Evolutionary conservation across 2,329 filamentous ascomycete genomes (phyloP).

Genomic region (Penicillium sp.): DNA sequence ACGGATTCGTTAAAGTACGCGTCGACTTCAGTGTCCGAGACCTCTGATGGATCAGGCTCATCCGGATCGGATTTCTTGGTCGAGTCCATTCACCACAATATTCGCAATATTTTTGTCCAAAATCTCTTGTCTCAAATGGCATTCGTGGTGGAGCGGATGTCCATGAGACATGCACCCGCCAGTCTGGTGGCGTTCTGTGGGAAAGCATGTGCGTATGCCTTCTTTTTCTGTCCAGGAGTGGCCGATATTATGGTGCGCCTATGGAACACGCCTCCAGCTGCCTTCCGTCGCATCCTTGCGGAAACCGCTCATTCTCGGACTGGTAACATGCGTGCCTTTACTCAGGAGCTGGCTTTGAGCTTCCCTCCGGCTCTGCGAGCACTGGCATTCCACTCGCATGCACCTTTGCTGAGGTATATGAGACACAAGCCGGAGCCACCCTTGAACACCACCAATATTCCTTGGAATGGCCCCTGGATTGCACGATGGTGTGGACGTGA

Average conservation of each 20-base stretch:
- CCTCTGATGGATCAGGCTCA: constrained; percentile 61
- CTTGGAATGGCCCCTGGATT: constrained; percentile 84
- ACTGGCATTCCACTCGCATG: constrained; percentile 66
- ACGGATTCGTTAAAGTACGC: constrained; percentile 41
- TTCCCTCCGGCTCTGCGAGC: constrained; percentile 70
- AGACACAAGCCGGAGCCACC: constrained; percentile 68
- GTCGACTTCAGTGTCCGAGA: constrained; percentile 54
- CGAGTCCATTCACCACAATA: constrained; percentile 81
- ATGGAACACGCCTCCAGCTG: constrained; percentile 72
- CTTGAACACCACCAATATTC: constrained; percentile 70
- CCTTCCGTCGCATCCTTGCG: constrained; percentile 71
- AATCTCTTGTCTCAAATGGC: constrained; percentile 82
- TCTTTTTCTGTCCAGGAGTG: constrained; percentile 87
- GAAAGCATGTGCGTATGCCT: constrained; percentile 88
- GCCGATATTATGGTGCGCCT: constrained; percentile 80
- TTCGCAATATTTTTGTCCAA: constrained; percentile 81
- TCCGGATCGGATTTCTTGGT: constrained; percentile 68
- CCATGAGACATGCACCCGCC: constrained; percentile 70
- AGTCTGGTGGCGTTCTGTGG: constrained; percentile 83
- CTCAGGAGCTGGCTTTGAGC: constrained; percentile 66
- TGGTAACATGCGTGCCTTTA: constrained; percentile 52
- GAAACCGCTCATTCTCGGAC: constrained; percentile 68
- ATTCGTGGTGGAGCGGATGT: constrained; percentile 88
- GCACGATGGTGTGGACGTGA: constrained; percentile 84
- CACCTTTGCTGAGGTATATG: constrained; percentile 62